Conservation (phyloP, 805 yeast genomes). For the Helenozyma baotianmanensis region DNA sequence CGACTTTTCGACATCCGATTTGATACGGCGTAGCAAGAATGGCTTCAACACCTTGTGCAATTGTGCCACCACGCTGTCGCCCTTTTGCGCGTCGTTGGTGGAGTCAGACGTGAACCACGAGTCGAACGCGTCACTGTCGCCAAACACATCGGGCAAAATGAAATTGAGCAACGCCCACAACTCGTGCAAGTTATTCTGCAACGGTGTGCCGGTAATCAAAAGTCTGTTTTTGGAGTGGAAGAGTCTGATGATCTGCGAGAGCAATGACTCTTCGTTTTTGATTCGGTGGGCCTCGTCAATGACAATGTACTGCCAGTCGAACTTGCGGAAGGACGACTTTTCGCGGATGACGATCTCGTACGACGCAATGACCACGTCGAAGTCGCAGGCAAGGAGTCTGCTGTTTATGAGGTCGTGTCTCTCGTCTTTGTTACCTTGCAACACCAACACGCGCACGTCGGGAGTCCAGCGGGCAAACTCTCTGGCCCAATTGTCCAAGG, state of each 20-base stretch:
- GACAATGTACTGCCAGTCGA: conserved; percentile 71
- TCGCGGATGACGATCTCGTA: conserved; percentile 77
- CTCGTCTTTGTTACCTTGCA: conserved; percentile 72
- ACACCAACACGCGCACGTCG: conserved; percentile 62
- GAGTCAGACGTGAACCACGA: conserved; percentile 58
- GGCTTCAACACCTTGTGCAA: conserved; percentile 74
- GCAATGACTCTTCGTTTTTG: conserved; percentile 68
- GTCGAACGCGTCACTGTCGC: conserved; percentile 69
- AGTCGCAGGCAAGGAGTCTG: conserved; percentile 52
- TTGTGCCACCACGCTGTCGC: conserved; percentile 58
- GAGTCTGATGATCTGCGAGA: conserved; percentile 70
- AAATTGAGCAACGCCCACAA: conserved; percentile 78
- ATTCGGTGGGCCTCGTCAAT: conserved; percentile 84
- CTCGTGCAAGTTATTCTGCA: conserved; percentile 76
- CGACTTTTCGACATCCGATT: conserved; percentile 77
- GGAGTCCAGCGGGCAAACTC: conserved; percentile 80
- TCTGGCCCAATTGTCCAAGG: conserved; percentile 76
- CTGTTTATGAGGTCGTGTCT: conserved; percentile 51
- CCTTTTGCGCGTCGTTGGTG: conserved; percentile 27
- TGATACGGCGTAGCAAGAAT: conserved; percentile 69
- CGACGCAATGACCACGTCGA: conserved; percentile 68
- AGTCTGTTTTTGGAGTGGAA: conserved; percentile 67
- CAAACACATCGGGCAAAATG: conserved; percentile 72
- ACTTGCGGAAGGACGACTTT: conserved; percentile 59
- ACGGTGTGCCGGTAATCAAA: conserved; percentile 77